Conservation (phyloP, 73 alveolate species). For the Paramecium bursaria region DNA sequence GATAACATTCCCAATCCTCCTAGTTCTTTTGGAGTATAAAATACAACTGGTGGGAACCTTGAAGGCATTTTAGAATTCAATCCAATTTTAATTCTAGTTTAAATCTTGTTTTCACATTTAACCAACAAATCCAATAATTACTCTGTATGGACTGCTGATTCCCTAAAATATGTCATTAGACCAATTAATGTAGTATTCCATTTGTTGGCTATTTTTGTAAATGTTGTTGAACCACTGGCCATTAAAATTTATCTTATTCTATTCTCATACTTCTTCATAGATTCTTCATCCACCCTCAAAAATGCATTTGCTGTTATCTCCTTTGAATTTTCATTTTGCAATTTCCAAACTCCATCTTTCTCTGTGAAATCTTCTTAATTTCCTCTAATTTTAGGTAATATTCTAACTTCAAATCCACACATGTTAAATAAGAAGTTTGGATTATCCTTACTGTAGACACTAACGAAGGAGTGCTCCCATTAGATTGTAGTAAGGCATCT, state of each 20-base stretch:
- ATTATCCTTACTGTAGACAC: constrained; percentile 99
- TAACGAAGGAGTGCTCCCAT: constrained; percentile 99
- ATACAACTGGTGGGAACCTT: constrained; percentile 99
- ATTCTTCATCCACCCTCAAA: constrained; percentile 98
- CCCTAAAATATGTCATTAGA: constrained; percentile 99
- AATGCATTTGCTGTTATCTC: constrained; percentile 99
- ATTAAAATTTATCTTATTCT: constrained; percentile 97
- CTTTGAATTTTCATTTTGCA: constrained; percentile 99
- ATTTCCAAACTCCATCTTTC: constrained; percentile 99
- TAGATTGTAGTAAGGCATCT: constrained; percentile 97
- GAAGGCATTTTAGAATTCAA: constrained; percentile 99
- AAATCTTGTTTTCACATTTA: constrained; percentile 95
- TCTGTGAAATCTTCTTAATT: constrained; percentile 93
- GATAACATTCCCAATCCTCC: constrained; percentile 90
- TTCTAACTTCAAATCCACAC: constrained; percentile 99
- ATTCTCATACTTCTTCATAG: constrained; percentile 97
- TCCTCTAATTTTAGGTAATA: constrained; percentile 96
- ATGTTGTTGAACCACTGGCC: constrained; percentile 99
- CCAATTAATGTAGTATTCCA: constrained; percentile 99
- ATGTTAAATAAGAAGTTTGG: constrained; percentile 99
- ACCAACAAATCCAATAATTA: constrained; percentile 98
- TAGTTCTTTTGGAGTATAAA: constrained; percentile 92
- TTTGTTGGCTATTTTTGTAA: constrained; percentile 99
- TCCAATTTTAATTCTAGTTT: constrained; percentile 99
- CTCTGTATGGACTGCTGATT: constrained; percentile 99